Conservation (phyloP, 441 rosid genomes). For the Populus hybrid region DNA sequence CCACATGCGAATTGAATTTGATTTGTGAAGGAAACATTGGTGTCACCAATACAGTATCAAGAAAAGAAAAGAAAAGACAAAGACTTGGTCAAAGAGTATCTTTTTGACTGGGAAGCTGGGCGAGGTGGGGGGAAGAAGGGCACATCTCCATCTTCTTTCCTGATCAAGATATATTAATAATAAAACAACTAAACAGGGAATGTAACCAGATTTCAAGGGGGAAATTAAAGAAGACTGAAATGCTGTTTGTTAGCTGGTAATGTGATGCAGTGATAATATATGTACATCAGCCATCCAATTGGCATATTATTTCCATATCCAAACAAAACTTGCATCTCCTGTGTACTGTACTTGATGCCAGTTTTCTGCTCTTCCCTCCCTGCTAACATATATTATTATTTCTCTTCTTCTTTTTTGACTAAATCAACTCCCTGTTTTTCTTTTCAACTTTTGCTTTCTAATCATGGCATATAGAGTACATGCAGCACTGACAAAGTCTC, state of each 20-base stretch:
- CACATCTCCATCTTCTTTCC: too few relatives aligned
- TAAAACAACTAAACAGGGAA: neutral
- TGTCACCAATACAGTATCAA: neutral
- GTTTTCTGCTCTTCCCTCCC: neutral
- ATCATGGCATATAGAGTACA: neutral
- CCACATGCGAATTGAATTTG: neutral
- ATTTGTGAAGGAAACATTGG: neutral
- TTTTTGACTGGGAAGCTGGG: constrained; percentile 1
- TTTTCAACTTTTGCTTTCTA: neutral
- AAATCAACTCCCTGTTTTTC: neutral
- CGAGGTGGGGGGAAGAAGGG: neutral
- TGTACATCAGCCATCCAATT: neutral
- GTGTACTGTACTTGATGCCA: neutral
- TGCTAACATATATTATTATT: neutral
- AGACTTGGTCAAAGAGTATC: constrained; percentile 6
- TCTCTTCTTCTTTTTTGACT: neutral
- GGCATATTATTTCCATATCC: neutral
- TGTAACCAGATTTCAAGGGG: neutral
- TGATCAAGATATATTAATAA: neutral
- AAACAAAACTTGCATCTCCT: neutral
- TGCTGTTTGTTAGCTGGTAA: neutral
- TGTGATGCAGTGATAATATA: neutral
- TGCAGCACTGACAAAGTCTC: neutral
- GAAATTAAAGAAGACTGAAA: neutral
- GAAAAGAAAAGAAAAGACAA: neutral